These are phyloP conservation scores for Cardiospermum halicacabum DNA, from an alignment of 345 rosid genomes.

Conservation along the genomic window DNA sequence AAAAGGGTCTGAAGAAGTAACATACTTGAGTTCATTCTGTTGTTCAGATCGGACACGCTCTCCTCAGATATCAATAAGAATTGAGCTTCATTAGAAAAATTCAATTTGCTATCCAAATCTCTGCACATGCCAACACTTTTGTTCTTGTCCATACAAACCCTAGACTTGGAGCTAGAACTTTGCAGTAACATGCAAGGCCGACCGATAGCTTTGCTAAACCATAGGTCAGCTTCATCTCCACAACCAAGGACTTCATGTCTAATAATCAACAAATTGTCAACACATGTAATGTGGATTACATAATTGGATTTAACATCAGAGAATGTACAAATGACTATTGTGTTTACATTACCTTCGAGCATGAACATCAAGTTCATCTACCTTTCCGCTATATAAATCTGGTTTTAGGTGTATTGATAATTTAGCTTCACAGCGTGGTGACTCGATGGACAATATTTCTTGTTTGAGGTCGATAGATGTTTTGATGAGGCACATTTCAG, in stretches of 20 bases:
- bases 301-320: neutral
- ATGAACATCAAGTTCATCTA: conserved; percentile 43
- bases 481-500: conserved; percentile 70
- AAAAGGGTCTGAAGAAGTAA: conserved; percentile 8
- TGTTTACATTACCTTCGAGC: conserved; percentile 38
- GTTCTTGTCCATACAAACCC: conserved; percentile 32
- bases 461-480: conserved; percentile 61
- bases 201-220: conserved; percentile 80
- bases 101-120: conserved; percentile 52
- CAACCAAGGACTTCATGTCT: conserved; percentile 53
- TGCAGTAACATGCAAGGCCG: conserved; percentile 68
- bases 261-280: conserved; percentile 18
- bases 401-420: conserved; percentile 53
- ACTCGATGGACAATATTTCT: conserved; percentile 52
- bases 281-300: neutral
- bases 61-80: conserved; percentile 76
- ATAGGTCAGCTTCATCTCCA: conserved; percentile 48
- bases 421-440: conserved; percentile 54
- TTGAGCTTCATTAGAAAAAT: conserved; percentile 92
- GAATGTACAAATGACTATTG: neutral
- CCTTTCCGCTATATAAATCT: conserved; percentile 28
- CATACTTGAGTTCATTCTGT: conserved; percentile 55
- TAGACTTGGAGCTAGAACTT: conserved; percentile 31
- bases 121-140: conserved; percentile 47
- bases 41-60: conserved; percentile 73